A percentile compares a stretch with the other conserved stretches of the same genome.
Evolutionary conservation across 805 yeast genomes (phyloP).

Genomic region (Isabelozyma gotoi): DNA sequence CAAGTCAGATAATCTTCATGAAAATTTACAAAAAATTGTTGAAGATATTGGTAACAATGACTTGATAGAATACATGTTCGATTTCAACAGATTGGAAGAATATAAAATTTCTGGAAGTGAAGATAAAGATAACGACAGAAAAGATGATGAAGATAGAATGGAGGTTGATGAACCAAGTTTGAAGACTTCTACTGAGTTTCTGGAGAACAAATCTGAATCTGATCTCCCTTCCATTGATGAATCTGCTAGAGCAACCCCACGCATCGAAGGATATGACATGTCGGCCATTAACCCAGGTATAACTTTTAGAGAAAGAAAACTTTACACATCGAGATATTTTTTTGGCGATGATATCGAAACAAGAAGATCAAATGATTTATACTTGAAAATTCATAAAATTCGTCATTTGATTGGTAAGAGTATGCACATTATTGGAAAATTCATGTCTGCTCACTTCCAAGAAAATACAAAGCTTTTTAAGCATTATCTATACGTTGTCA

Average conservation of each 20-base stretch:
- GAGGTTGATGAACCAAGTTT: slow-evolving; percentile 2
- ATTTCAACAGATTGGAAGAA: slow-evolving; percentile 13
- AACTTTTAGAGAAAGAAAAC: slow-evolving; percentile 58
- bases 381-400: slow-evolving; percentile 53
- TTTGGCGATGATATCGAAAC: slow-evolving; percentile 57
- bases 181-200: neutral
- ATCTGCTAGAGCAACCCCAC: slow-evolving; percentile 46
- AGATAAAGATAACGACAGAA: slow-evolving; percentile 2
- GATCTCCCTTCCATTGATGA: slow-evolving; percentile 15
- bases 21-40: slow-evolving; percentile 33
- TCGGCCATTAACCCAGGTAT: slow-evolving; percentile 55
- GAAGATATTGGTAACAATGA: slow-evolving; percentile 25
- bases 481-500: slow-evolving; percentile 59
- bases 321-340: slow-evolving; percentile 63
- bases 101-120: too few species aligned
- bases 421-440: slow-evolving; percentile 56
- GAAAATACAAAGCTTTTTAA: slow-evolving; percentile 67
- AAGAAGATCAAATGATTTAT: slow-evolving; percentile 32
- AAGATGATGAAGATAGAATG: neutral
- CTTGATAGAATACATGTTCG: slow-evolving; percentile 14
- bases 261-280: slow-evolving; percentile 40
- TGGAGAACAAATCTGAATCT: neutral
- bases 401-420: slow-evolving; percentile 61
- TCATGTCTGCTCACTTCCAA: slow-evolving; percentile 48
- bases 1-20: slow-evolving; percentile 27